Conservation (phyloP, 2,329 filamentous ascomycete species). For the Phialophora macrospora region DNA sequence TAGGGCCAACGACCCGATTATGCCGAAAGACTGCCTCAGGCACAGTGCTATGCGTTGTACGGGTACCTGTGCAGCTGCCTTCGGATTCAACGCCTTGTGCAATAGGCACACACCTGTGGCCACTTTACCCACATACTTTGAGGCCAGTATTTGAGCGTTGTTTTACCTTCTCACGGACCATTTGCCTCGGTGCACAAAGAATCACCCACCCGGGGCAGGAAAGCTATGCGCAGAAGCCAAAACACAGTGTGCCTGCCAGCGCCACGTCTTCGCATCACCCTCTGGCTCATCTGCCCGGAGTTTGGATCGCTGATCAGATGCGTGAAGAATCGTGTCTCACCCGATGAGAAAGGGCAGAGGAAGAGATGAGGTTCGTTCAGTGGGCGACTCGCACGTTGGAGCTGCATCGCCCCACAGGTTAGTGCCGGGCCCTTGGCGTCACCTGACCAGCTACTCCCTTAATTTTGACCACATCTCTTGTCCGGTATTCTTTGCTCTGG, state of each 20-base stretch:
- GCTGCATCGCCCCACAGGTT: slow-evolving; percentile 16
- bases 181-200: background rate
- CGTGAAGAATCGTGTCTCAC: background rate
- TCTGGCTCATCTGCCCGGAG: background rate
- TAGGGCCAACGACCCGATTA: slow-evolving; percentile 10
- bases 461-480: slow-evolving; percentile 35
- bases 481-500: background rate
- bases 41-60: background rate
- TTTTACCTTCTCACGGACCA: background rate
- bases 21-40: background rate
- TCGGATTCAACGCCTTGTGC: background rate
- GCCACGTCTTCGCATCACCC: background rate
- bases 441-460: slow-evolving; percentile 29
- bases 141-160: background rate
- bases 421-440: slow-evolving; percentile 34
- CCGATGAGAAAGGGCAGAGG: slow-evolving; percentile 4
- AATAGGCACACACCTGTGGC: background rate
- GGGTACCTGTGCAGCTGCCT: background rate
- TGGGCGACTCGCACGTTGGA: slow-evolving; percentile 4
- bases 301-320: background rate
- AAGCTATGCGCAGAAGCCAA: background rate
- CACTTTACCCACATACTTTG: background rate
- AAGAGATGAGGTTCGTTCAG: slow-evolving; percentile 17
- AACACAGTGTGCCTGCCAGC: background rate
- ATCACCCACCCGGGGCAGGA: background rate